A percentile compares a stretch with the other conserved stretches of the same genome.
These are phyloP conservation scores for Aspergillus tanneri DNA, from an alignment of 2,329 filamentous ascomycete genomes.

Conservation along the genomic window DNA sequence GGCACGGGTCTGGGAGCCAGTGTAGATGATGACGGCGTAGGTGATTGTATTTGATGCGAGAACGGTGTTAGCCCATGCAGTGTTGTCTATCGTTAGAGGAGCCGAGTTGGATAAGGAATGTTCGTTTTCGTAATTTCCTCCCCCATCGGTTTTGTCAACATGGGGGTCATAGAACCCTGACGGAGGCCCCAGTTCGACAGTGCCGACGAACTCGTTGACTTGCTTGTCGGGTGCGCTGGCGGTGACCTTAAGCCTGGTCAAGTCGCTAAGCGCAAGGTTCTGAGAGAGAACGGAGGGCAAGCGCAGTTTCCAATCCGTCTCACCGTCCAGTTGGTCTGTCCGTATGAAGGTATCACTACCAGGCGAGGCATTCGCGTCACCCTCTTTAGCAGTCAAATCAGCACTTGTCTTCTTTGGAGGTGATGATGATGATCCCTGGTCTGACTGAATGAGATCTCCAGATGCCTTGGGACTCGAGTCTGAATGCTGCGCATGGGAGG, in stretches of 20 bases:
- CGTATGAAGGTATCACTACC: slow-evolving; percentile 90
- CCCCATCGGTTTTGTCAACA: slow-evolving; percentile 33
- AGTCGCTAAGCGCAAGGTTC: slow-evolving; percentile 68
- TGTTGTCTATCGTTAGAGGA: slow-evolving; percentile 90
- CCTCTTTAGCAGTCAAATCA: slow-evolving; percentile 20
- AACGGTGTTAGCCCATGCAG: slow-evolving; percentile 97
- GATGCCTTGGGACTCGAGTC: slow-evolving; percentile 23
- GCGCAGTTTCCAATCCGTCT: slow-evolving; percentile 97
- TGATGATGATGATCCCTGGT: slow-evolving; percentile 21
- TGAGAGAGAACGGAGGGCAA: slow-evolving; percentile 85
- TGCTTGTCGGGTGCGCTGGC: slow-evolving; percentile 89
- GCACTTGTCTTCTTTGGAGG: slow-evolving; percentile 11
- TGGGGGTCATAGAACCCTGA: slow-evolving; percentile 48
- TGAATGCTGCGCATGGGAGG: slow-evolving; percentile 30
- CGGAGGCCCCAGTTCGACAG: slow-evolving; percentile 69
- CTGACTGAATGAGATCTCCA: slow-evolving; percentile 28
- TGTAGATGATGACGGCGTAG: slow-evolving; percentile 88
- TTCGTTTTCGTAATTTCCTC: slow-evolving; percentile 19
- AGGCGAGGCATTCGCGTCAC: slow-evolving; percentile 37
- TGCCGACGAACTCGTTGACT: slow-evolving; percentile 94
- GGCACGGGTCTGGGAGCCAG: slow-evolving; percentile 88
- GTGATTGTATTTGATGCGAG: slow-evolving; percentile 90
- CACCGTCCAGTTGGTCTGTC: slow-evolving; percentile 94
- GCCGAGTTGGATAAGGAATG: slow-evolving; percentile 54
- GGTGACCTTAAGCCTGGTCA: slow-evolving; percentile 65